These are phyloP conservation scores for Ganoderma sp. DNA, from an alignment of 1,284 basidiomycete species.

Conservation along the genomic window DNA sequence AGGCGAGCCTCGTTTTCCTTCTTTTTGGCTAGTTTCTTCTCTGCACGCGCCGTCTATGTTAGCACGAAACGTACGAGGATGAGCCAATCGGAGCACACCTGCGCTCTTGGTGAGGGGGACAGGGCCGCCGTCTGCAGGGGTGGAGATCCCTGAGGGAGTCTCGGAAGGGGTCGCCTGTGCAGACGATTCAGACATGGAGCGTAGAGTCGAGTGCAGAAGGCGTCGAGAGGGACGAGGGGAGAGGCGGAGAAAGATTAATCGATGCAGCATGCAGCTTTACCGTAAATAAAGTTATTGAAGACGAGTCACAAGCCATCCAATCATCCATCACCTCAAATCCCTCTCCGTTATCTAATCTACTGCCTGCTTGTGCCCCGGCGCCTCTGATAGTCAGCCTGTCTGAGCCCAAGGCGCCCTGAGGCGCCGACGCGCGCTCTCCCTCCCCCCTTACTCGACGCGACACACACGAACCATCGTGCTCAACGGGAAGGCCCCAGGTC, in stretches of 20 bases:
- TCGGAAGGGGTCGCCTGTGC: slow-evolving; percentile 18
- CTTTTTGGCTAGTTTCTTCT: slow-evolving; percentile 57
- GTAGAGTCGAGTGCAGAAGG: slow-evolving; percentile 17
- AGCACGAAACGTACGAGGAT: not conserved
- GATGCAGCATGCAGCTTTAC: slow-evolving; percentile 31
- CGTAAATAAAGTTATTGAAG: slow-evolving; percentile 24
- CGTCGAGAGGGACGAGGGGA: slow-evolving; percentile 20
- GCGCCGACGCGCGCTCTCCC: no score
- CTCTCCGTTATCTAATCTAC: no score
- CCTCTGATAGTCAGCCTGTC: no score
- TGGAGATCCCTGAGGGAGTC: not conserved
- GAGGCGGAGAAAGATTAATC: slow-evolving; percentile 27
- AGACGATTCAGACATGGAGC: slow-evolving; percentile 36
- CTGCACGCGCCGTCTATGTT: not conserved
- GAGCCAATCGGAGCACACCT: slow-evolving; percentile 32
- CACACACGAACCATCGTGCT: no score
- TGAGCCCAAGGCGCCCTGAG: no score
- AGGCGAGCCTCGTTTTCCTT: slow-evolving; percentile 59
- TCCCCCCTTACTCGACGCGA: no score
- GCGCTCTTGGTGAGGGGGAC: slow-evolving; percentile 40
- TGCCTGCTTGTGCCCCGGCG: no score
- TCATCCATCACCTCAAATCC: slow-evolving; percentile 10
- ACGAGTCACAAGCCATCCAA: slow-evolving; percentile 22
- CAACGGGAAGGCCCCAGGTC: no score
- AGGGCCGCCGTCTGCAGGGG: slow-evolving; percentile 28